Evolutionary conservation across 2,329 filamentous ascomycete genomes (phyloP).

Genomic region (Cadophora sp.): DNA sequence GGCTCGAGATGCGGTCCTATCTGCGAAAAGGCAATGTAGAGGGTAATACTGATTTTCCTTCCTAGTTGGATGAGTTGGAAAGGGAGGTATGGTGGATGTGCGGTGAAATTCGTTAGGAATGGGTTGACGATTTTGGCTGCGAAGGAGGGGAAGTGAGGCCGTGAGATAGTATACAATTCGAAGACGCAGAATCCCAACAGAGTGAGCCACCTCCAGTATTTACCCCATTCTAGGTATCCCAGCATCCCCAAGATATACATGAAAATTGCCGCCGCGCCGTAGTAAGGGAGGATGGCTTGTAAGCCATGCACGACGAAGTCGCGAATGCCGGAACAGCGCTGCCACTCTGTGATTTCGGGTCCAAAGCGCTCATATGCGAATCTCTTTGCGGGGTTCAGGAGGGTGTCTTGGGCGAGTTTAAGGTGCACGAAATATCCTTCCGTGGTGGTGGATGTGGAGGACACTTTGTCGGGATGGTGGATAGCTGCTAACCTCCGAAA

Average conservation of each 20-base stretch:
- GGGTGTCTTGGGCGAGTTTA: conserved; percentile 82
- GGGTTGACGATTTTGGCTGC: conserved; percentile 54
- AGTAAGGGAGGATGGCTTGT: conserved; percentile 65
- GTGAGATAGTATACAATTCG: conserved; percentile 62
- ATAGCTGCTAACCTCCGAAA: conserved; percentile 78
- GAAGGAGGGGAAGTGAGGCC: conserved; percentile 57
- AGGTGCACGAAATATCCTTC: conserved; percentile 77
- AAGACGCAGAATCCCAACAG: conserved; percentile 60
- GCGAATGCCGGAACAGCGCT: conserved; percentile 68
- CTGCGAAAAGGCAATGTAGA: conserved; percentile 85
- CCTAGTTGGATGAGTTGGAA: conserved; percentile 83
- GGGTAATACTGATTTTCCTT: conserved; percentile 76
- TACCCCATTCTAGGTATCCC: conserved; percentile 72
- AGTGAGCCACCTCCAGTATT: conserved; percentile 69
- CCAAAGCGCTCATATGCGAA: conserved; percentile 94
- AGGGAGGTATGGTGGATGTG: conserved; percentile 73
- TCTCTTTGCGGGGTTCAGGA: conserved; percentile 76
- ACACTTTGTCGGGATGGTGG: conserved; percentile 84
- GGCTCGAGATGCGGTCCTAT: conserved; percentile 69
- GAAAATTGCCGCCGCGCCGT: conserved; percentile 60
- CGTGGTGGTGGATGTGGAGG: conserved; percentile 39
- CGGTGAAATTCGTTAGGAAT: conserved; percentile 45
- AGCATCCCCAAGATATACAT: conserved; percentile 68
- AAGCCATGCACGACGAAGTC: conserved; percentile 77
- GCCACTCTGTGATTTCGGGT: conserved; percentile 71